phyloP scores from a whole-genome alignment of 768 basidiomycete genomes.

The Dendrothele bispora region DNA sequence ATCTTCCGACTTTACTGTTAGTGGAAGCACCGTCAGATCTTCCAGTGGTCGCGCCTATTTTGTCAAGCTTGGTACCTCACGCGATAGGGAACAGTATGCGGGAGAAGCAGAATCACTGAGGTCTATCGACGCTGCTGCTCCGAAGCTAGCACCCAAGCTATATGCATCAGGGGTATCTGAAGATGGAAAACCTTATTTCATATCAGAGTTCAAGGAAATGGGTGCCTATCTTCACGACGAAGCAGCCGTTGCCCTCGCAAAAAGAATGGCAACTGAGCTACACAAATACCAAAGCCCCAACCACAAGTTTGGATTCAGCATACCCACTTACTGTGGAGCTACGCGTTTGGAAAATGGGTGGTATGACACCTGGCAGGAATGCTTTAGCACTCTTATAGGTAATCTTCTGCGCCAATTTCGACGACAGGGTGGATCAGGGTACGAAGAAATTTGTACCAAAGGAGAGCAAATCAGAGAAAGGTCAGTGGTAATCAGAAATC shows the following conservation, averaged over 20 bases:
- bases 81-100: slow-evolving; percentile 61
- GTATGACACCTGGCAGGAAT: slow-evolving; percentile 70
- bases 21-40: slow-evolving; percentile 48
- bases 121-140: slow-evolving; percentile 63
- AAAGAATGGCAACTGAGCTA: slow-evolving; percentile 65
- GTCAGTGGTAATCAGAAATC: slow-evolving; percentile 30
- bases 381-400: slow-evolving; percentile 61
- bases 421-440: slow-evolving; percentile 39
- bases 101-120: slow-evolving; percentile 72
- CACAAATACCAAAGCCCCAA: slow-evolving; percentile 53
- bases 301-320: slow-evolving; percentile 69
- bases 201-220: slow-evolving; percentile 74
- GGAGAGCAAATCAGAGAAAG: slow-evolving; percentile 48
- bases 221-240: slow-evolving; percentile 41
- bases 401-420: slow-evolving; percentile 52
- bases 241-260: slow-evolving; percentile 52
- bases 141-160: slow-evolving; percentile 61
- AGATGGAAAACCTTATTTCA: slow-evolving; percentile 57
- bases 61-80: slow-evolving; percentile 53
- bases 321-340: slow-evolving; percentile 77
- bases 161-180: slow-evolving; percentile 46
- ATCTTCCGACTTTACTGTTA: slow-evolving; percentile 44
- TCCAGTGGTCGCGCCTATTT: slow-evolving; percentile 61
- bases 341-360: slow-evolving; percentile 74
- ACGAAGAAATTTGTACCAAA: slow-evolving; percentile 47